phyloP scores from a whole-genome alignment of 768 basidiomycete genomes.

The Strobilomyces confusus region DNA sequence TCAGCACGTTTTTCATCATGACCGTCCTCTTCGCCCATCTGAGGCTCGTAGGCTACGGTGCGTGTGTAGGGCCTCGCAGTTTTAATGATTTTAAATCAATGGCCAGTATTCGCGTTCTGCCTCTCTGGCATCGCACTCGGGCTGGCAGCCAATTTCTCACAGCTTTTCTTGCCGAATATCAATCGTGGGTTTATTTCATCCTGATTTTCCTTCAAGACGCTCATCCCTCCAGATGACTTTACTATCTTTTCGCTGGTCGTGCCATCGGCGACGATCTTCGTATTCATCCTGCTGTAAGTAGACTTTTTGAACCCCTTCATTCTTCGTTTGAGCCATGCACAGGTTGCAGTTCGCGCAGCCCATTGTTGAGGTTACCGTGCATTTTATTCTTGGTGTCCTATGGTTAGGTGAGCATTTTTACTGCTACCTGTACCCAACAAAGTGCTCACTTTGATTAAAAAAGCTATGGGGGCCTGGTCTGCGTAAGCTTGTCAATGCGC shows the following conservation, averaged over 20 bases:
- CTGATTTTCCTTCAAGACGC: neutral
- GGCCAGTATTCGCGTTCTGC: constrained; percentile 35
- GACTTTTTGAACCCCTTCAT: neutral
- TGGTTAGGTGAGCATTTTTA: constrained; percentile 59
- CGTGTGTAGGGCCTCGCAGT: constrained; percentile 20
- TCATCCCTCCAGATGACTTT: constrained; percentile 53
- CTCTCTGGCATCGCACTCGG: constrained; percentile 58
- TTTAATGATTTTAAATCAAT: constrained; percentile 22
- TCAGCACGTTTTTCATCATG: constrained; percentile 34
- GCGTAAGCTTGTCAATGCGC: constrained; percentile 40
- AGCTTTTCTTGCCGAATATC: constrained; percentile 58
- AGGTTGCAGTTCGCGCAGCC: constrained; percentile 74
- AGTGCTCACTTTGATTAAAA: constrained; percentile 10
- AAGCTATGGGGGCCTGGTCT: constrained; percentile 76
- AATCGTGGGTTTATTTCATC: constrained; percentile 45
- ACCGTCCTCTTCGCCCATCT: constrained; percentile 58
- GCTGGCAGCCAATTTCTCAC: constrained; percentile 62
- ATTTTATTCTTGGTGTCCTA: constrained; percentile 54
- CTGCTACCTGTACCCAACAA: neutral
- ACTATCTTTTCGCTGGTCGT: constrained; percentile 65
- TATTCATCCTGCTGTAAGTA: constrained; percentile 55
- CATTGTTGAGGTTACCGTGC: constrained; percentile 49
- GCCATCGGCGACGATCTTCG: constrained; percentile 61
- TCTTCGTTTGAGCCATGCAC: constrained; percentile 4
- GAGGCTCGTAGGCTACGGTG: constrained; percentile 50